Percentiles rank a stretch among this genome's conserved stretches.
These are phyloP conservation scores for Yamadazyma kanchanaburiensis DNA, from an alignment of 1,139 yeast genomes.

Conservation along the genomic window DNA sequence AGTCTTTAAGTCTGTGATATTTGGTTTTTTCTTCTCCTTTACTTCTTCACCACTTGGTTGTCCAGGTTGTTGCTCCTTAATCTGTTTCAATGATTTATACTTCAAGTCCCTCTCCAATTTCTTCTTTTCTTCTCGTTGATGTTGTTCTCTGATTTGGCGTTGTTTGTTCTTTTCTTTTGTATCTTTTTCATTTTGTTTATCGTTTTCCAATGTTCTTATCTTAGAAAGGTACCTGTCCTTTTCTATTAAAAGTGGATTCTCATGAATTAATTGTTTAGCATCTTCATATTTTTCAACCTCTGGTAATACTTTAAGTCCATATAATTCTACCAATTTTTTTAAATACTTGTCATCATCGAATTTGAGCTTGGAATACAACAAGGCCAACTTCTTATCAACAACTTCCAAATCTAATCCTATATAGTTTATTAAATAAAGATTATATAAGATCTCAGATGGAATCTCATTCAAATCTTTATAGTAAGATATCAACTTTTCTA, in stretches of 20 bases:
- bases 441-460: conserved; percentile 34
- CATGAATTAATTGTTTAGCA: conserved; percentile 24
- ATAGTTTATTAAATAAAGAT: conserved; percentile 26
- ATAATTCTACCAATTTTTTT: conserved; percentile 28
- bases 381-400: conserved; percentile 9
- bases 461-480: conserved; percentile 21
- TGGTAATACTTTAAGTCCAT: conserved; percentile 36
- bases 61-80: conserved; percentile 12
- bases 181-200: conserved; percentile 15
- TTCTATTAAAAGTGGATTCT: conserved; percentile 16
- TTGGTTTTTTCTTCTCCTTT: no score
- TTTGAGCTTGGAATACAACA: conserved; percentile 8
- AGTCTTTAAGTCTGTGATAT: conserved; percentile 8
- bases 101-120: conserved; percentile 28
- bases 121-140: conserved; percentile 19
- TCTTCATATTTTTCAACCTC: conserved; percentile 23
- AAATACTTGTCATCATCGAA: conserved; percentile 16
- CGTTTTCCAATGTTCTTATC: conserved; percentile 16
- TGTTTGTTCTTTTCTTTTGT: conserved; percentile 17
- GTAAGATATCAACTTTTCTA: conserved; percentile 18
- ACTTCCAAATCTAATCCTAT: conserved; percentile 14
- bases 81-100: conserved; percentile 32
- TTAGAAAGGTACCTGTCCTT: conserved; percentile 13
- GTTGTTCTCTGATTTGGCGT: conserved; percentile 20
- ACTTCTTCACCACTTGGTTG: conserved; percentile 4